Evolutionary conservation across 1,284 basidiomycete species (phyloP), one percentile per base, ranked within the genome.

Genomic region (Apiotrichum laibachii): DNA sequence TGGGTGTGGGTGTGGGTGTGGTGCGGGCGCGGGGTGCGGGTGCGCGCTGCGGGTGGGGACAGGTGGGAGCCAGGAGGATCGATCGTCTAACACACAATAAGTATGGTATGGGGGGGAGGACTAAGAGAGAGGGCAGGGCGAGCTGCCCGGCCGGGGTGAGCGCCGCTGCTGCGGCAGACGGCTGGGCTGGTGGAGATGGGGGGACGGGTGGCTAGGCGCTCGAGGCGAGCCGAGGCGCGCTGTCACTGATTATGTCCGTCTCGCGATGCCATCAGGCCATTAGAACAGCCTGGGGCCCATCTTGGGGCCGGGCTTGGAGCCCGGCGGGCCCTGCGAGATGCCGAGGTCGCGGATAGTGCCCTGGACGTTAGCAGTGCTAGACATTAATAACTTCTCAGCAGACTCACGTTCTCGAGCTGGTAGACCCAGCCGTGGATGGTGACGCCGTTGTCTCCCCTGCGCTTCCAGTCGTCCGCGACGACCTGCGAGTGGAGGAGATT

Each of bases 351-450:
- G 70, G 44, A 77, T 72, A 5, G 69, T 72, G 1, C 73, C 73
- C 72, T 75, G 51, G 6, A 10, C 10, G 16, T 21, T n/a, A 11
- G 8, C 16, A 11, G 4, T 31, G 26, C 26, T n/a, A n/a, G n/a
- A n/a, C n/a, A n/a, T n/a, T n/a, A n/a, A n/a, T n/a, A n/a, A n/a
- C n/a, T n/a, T 3, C 4, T 31, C 26, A 3, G 26, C 26, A 31
- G 2, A 68, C 70, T 66, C 56, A 72, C 75, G 53, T 77, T 67
- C 60, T 77, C 75, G n/a, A 77, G 72, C 60, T 77, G 75, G 60
- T 77, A 76, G 31, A 77, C 73, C 75, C 75, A 77, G 2, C 75
- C 75, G 44, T 76, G 75, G 31, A 77, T 65, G 3, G 68, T 69
- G 3, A 77, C 74, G 21, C 73, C 73, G 13, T 70, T 61, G 3